Conservation (phyloP, 2,329 filamentous ascomycete species). For the Verticillium nubilum region DNA sequence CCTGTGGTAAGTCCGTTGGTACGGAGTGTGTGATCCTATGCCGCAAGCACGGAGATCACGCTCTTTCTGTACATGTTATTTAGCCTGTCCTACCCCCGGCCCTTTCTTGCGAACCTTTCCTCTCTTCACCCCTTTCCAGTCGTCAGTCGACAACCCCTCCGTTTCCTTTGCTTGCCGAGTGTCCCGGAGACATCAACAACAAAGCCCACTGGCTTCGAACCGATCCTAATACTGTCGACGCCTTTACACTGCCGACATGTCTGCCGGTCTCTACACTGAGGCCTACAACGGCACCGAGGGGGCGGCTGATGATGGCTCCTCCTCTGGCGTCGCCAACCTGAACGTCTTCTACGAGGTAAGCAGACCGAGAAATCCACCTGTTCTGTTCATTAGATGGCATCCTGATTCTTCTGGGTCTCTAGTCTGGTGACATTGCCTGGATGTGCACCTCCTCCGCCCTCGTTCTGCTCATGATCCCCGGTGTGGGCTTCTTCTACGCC, state of each 20-base stretch:
- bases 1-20: neutral
- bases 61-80: slow-evolving; percentile 2
- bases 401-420: slow-evolving; percentile 2
- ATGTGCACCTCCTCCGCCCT: slow-evolving; percentile 71
- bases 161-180: slow-evolving; percentile 2
- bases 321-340: slow-evolving; percentile 56
- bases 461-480: slow-evolving; percentile 88
- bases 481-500: slow-evolving; percentile 92
- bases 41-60: neutral
- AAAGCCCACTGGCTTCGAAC: neutral
- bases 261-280: slow-evolving; percentile 24
- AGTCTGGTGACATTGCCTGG: slow-evolving; percentile 81
- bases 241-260: slow-evolving; percentile 20
- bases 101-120: neutral
- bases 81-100: slow-evolving; percentile 8
- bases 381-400: neutral
- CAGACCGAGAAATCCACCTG: slow-evolving; percentile 8
- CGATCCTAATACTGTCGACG: neutral
- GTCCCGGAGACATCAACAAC: slow-evolving; percentile 2
- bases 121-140: neutral
- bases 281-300: slow-evolving; percentile 46
- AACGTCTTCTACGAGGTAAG: slow-evolving; percentile 69
- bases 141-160: slow-evolving; percentile 1
- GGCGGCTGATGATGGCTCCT: slow-evolving; percentile 46
- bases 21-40: neutral